Evolutionary conservation across 192 early-diverging fungal genomes (phyloP), one percentile per base, ranked within the genome.

Genomic region (Entomortierella beljakovae): DNA sequence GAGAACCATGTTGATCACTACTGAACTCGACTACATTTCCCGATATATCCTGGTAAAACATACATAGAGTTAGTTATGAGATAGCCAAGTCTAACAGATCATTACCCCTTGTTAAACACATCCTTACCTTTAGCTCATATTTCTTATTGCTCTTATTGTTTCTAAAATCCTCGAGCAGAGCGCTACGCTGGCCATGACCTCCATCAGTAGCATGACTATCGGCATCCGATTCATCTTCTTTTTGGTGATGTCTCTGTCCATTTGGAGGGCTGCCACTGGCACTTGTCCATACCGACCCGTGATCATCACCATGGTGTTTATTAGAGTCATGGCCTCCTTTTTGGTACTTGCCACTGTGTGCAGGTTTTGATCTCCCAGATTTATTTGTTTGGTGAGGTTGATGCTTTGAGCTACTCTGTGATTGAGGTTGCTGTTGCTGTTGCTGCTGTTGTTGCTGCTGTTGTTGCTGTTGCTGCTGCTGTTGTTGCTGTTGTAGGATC

Each of bases 1-100:
- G 91, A 61, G 96, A 97, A 1, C 98, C 98, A 66, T 99, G 96
- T 83, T 99, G 98, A 82, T 99, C 98, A 64, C 95, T 94, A 80
- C 96, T 97, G 70, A 99, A 99, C 81, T 99, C 98, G 28, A 98
- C 96, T 77, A 99, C 94, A 79, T 91, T 90, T 26, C 92, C 93
- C 48, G 87, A 88, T 85, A 99, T 96, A 73, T 99, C 98, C 91
- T 94, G 75, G 5, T 5, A 10, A 46, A 2, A 11, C 15, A 10
- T 20, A 46, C 2, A 15, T 46, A n/a, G n/a, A n/a, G n/a, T n/a
- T n/a, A n/a, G n/a, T n/a, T n/a, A n/a, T n/a, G n/a, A n/a, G n/a
- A n/a, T n/a, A n/a, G n/a, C n/a, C n/a, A n/a, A n/a, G n/a, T n/a
- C n/a, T n/a, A n/a, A n/a, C n/a, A n/a, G n/a, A n/a, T 38, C 37